phyloP scores from a whole-genome alignment of 148 eudicot species.

The Cornus kousa region DNA sequence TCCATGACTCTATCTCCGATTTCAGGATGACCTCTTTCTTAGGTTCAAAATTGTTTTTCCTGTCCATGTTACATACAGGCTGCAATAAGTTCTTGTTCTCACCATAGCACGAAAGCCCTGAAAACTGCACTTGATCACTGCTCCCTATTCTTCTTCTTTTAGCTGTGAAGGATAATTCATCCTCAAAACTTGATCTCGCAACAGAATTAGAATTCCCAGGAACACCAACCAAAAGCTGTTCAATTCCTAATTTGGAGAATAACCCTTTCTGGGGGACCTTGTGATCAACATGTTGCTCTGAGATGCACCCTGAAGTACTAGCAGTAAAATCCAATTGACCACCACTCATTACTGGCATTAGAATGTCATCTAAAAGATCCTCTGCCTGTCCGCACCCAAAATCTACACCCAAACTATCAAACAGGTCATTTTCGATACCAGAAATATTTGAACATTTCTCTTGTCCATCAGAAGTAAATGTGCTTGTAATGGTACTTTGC shows the following conservation, averaged over 20 bases:
- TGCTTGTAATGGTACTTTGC: conserved; percentile 40
- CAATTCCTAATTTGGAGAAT: conserved; percentile 71
- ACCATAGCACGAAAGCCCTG: conserved; percentile 6
- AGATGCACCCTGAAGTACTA: conserved; percentile 31
- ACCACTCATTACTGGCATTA: conserved; percentile 22
- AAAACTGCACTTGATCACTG: conserved; percentile 17
- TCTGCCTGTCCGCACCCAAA: conserved; percentile 21
- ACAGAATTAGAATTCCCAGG: conserved; percentile 32
- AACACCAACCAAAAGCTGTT: conserved; percentile 41
- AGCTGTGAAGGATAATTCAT: conserved; percentile 32
- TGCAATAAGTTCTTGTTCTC: conserved; percentile 25
- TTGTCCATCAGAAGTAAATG: conserved; percentile 21
- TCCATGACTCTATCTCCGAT: conserved; percentile 28
- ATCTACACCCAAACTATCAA: conserved; percentile 26
- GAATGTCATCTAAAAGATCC: conserved; percentile 28
- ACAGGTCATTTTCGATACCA: conserved; percentile 18
- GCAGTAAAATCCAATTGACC: conserved; percentile 21
- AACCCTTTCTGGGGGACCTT: conserved; percentile 37
- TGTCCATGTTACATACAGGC: conserved; percentile 14
- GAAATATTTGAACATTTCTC: conserved; percentile 13
- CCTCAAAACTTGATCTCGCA: conserved; percentile 38
- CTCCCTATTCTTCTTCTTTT: conserved; percentile 50
- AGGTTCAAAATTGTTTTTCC: conserved; percentile 13
- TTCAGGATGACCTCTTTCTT: conserved; percentile 31
- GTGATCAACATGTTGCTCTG: conserved; percentile 25